Conservation (phyloP, 2,329 filamentous ascomycete species). For the Beauveria australis region DNA sequence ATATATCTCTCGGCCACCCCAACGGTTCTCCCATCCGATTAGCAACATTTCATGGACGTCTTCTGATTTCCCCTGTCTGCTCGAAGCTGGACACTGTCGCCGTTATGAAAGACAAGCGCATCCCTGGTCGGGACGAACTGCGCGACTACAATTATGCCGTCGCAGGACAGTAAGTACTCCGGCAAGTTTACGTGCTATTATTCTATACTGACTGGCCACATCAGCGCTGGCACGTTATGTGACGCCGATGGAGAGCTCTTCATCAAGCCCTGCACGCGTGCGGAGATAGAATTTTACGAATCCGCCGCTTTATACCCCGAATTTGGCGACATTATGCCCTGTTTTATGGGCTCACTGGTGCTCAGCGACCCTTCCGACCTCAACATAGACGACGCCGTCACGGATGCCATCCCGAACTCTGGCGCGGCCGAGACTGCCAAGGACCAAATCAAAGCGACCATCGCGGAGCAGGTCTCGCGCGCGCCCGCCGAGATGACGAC, state of each 20-base stretch:
- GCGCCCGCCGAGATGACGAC: conserved; percentile 12
- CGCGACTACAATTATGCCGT: conserved; percentile 67
- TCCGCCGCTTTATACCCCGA: conserved; percentile 58
- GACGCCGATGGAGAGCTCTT: conserved; percentile 77
- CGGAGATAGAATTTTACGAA: conserved; percentile 88
- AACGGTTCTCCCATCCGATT: not conserved
- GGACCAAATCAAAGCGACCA: conserved; percentile 25
- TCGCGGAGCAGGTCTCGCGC: conserved; percentile 24
- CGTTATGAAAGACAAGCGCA: conserved; percentile 24
- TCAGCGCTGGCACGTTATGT: conserved; percentile 81
- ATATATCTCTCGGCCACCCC: not conserved
- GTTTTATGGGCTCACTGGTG: conserved; percentile 70
- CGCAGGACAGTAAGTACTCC: conserved; percentile 65
- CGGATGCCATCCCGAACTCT: conserved; percentile 32
- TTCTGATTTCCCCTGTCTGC: not conserved
- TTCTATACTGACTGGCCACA: not conserved
- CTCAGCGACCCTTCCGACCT: conserved; percentile 50
- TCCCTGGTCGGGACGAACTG: conserved; percentile 53
- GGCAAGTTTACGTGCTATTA: not conserved
- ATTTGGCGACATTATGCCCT: conserved; percentile 74
- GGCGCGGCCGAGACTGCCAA: conserved; percentile 26
- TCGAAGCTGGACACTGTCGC: not conserved
- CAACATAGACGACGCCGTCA: conserved; percentile 39
- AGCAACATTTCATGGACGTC: not conserved
- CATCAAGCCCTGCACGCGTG: conserved; percentile 84